Evolutionary conservation across 306 rosid genomes (phyloP), one percentile per base, ranked within the genome.

Genomic region (Quercus gilva): DNA sequence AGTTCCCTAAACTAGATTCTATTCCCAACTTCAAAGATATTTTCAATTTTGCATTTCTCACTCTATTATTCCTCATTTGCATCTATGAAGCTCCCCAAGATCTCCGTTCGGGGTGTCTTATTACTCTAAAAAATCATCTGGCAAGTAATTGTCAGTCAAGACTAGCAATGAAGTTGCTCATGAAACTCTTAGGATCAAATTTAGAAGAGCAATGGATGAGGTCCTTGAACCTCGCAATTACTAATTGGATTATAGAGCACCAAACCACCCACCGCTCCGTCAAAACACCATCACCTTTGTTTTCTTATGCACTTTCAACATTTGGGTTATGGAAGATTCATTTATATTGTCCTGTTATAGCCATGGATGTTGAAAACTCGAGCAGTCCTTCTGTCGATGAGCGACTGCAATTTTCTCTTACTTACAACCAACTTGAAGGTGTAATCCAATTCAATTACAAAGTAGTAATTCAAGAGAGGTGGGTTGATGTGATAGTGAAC

Each of bases 161-260:
- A 69, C 78, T 77, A 74, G 80, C 91, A 51, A 84, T 94, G 1
- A 91, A 85, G 75, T 25, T 77, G 51, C 77, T 95, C 26, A 91
- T 95, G 96, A 95, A 83, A 67, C 78, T 88, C 4, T 76, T 95
- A 57, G 99, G 98, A 13, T 91, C 95, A 1, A 95, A 95, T 73
- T 64, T 92, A 51, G 98, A 92, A 76, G 99, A 91, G 65, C 88
- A 85, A 29, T 95, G 99, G 99, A 92, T 95, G 97, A 88, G 99
- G 73, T 95, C 98, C 28, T 2, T 91, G 21, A 92, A 95, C 74
- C 90, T 95, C 55, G 94, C 98, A 0, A 90, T 95, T 11, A 95
- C 98, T n/a, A 95, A 91, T 73, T 88, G 97, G 97, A 84, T 80
- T 76, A 84, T 72, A 65, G 99, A 91, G 76, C 79, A 84, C 8